phyloP scores from a whole-genome alignment of 2,329 filamentous ascomycete species.

The Cadophora sp. region DNA sequence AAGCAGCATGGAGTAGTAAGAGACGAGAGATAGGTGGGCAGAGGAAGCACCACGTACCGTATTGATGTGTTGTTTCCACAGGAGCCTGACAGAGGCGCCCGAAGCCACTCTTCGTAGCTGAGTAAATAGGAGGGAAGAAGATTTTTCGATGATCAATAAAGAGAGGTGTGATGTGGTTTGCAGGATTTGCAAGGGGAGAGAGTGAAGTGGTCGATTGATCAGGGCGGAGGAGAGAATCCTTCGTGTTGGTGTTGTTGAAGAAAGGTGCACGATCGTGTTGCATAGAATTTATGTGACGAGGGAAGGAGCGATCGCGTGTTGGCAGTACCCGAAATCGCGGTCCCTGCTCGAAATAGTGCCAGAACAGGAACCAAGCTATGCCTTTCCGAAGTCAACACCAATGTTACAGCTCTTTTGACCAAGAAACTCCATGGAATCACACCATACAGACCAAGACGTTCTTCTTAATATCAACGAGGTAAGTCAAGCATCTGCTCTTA shows the following conservation, averaged over 20 bases:
- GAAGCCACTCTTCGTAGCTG: conserved; percentile 12
- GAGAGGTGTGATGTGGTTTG: neutral
- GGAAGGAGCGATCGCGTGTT: conserved; percentile 1
- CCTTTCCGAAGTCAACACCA: neutral
- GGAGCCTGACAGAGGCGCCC: conserved; percentile 11
- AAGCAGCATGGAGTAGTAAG: neutral
- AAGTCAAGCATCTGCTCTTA: no score
- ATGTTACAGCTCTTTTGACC: neutral
- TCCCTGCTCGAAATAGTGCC: neutral
- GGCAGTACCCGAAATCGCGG: neutral
- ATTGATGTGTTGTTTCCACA: neutral
- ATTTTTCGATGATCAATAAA: neutral
- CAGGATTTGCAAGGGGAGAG: neutral
- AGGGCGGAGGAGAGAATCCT: neutral
- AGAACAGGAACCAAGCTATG: neutral
- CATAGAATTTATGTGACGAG: neutral
- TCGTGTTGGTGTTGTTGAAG: conserved; percentile 3
- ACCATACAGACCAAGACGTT: neutral
- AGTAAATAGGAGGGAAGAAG: neutral
- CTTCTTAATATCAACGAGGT: no score
- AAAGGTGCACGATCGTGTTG: neutral
- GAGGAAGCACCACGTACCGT: neutral
- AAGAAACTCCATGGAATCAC: neutral
- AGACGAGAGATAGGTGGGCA: neutral
- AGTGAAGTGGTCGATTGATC: conserved; percentile 7